Base-by-base conservation (phyloP, 257 asterid genomes). In the Jacaranda mimosifolia region DNA sequence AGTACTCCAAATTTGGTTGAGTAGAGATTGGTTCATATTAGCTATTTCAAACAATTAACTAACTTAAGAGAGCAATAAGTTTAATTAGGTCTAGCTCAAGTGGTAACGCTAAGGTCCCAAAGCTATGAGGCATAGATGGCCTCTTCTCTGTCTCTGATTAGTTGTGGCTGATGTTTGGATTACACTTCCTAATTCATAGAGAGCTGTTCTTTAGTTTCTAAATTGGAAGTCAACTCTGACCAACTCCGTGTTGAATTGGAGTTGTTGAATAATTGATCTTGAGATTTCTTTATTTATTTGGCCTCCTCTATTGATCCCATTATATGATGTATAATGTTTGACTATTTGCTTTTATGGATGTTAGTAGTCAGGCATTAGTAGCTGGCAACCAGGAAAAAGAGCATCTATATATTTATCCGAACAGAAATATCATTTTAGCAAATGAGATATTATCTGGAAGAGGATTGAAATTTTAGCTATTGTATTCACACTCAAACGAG, bases 231-330 rank as follows among this genome's bases (percentile, higher is more conserved):
- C 87, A 78, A 80, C 79, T 56, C 56, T 76, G 76, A 73, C 65
- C 71, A 39, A 65, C 77, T 68, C 77, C 63, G 70, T 43, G 72
- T 78, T 78, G 74, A 84, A 77, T 76, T 74, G 35, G 62, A 57
- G 82, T 84, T 73, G 88, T 82, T 86, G 79, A 80, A 67, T 71
- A 64, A 72, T 58, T 21, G 52, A 32, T 45, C 73, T 66, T 26
- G 39, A 43, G 12, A 43, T 62, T 73, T 46, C 9, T 63, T 74
- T 14, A 9, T 52, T 5, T 39, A 15, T 55, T 63, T 51, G 6
- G 39, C 11, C 42, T 3, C 56, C 15, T 43, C 38, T 67, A 67
- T 21, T 63, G 39, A 42, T 45, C 32, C 57, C 32, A n/a, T 39
- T 43, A 15, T 56, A 15, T 76, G 80, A 42, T 75, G 77, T 76